phyloP scores from a whole-genome alignment of 208 protist species.

The Trypanosoma mega region DNA sequence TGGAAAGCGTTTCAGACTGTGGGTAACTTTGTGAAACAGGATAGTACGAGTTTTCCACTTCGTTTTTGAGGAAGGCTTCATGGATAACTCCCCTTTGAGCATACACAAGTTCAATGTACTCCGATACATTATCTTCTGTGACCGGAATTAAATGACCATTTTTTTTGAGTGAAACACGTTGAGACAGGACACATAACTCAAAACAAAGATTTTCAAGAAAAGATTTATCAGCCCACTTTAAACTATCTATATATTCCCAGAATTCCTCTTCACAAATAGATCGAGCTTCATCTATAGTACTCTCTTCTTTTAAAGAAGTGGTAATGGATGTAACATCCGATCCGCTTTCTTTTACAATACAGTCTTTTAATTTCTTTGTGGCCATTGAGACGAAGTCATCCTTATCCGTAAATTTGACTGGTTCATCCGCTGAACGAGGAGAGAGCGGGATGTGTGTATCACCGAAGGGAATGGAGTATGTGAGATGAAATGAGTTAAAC shows the following conservation, averaged over 20 bases:
- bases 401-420: conserved; percentile 17
- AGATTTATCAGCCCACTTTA: too few species aligned
- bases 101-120: conserved; percentile 17
- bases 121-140: conserved; percentile 16
- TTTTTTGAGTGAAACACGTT: conserved; percentile 13
- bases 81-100: conserved; percentile 16
- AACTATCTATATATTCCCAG: too few species aligned
- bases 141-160: conserved; percentile 6
- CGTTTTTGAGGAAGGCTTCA: conserved; percentile 18
- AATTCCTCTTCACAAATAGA: conserved; percentile 4
- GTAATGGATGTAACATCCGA: not conserved
- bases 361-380: conserved; percentile 14
- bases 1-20: not conserved
- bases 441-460: conserved; percentile 17
- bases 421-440: conserved; percentile 6
- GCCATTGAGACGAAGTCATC: conserved; percentile 20
- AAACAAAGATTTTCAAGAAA: conserved; percentile 4
- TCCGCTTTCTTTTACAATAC: not conserved
- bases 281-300: too few species aligned
- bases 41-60: conserved; percentile 1
- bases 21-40: not conserved
- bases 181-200: conserved; percentile 6
- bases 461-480: conserved; percentile 18
- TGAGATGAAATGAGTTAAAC: conserved; percentile 18
- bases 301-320: not conserved